Conservation (phyloP, 371 early-diverging fungal genomes). For the Rhizopus arrhizus region DNA sequence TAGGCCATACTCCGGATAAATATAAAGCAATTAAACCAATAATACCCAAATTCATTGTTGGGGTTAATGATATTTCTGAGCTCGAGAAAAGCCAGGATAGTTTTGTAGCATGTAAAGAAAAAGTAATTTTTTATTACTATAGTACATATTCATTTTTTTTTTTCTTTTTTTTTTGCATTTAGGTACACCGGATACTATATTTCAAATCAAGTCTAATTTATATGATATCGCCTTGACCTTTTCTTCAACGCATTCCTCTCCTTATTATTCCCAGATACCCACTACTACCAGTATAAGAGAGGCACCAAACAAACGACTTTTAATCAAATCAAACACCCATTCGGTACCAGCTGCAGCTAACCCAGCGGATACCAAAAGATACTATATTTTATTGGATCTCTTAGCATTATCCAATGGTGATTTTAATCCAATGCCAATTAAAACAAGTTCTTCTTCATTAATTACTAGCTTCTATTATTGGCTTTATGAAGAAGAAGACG, state of each 20-base stretch:
- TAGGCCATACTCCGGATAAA: conserved; percentile 31
- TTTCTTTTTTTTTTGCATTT: neutral
- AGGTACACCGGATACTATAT: conserved; percentile 66
- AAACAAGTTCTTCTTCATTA: neutral
- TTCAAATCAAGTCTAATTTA: conserved; percentile 54
- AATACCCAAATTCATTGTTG: conserved; percentile 50
- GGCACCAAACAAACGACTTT: conserved; percentile 7
- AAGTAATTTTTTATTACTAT: neutral
- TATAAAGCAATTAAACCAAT: conserved; percentile 23
- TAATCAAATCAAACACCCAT: conserved; percentile 9
- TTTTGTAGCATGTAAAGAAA: conserved; percentile 59
- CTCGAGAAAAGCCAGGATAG: conserved; percentile 41
- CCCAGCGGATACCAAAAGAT: conserved; percentile 38
- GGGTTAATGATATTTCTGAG: conserved; percentile 59
- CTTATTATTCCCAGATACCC: neutral
- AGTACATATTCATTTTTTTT: no score
- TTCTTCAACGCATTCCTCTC: conserved; percentile 25
- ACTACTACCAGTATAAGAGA: neutral
- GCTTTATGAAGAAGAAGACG: conserved; percentile 20
- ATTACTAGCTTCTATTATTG: conserved; percentile 22
- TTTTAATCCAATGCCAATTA: neutral
- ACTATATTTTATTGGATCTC: conserved; percentile 24
- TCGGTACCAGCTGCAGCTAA: conserved; percentile 22
- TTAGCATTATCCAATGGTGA: conserved; percentile 9
- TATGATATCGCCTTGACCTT: conserved; percentile 58